Conservation (phyloP, 2,329 filamentous ascomycete species). For the Fusarium multiceps region DNA sequence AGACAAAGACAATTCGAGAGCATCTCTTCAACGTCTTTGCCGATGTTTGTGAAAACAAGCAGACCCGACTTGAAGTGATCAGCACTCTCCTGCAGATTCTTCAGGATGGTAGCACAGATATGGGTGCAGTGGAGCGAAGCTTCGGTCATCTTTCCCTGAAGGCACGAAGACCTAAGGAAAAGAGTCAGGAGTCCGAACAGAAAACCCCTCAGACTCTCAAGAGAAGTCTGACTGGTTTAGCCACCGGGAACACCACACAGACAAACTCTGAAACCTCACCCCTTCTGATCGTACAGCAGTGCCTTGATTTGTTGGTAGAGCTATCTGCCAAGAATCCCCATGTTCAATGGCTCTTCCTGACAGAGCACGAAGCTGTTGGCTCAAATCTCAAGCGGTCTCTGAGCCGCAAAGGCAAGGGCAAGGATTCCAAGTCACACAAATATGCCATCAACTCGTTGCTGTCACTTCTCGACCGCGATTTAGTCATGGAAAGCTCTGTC, state of each 20-base stretch:
- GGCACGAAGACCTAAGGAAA: slow-evolving; percentile 81
- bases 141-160: slow-evolving; percentile 93
- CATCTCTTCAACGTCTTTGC: slow-evolving; percentile 89
- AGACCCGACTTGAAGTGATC: slow-evolving; percentile 93
- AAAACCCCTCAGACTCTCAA: slow-evolving; percentile 87
- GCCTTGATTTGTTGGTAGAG: slow-evolving; percentile 84
- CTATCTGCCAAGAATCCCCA: slow-evolving; percentile 87
- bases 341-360: slow-evolving; percentile 91
- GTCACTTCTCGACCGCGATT: slow-evolving; percentile 86
- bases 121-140: slow-evolving; percentile 93
- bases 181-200: slow-evolving; percentile 66
- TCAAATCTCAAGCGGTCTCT: slow-evolving; percentile 80
- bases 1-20: slow-evolving; percentile 85
- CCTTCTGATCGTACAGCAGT: slow-evolving; percentile 95
- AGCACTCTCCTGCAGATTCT: slow-evolving; percentile 92
- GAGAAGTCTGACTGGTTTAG: slow-evolving; percentile 74
- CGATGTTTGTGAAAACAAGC: slow-evolving; percentile 95
- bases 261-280: slow-evolving; percentile 90
- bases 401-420: slow-evolving; percentile 87
- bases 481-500: slow-evolving; percentile 96
- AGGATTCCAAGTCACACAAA: slow-evolving; percentile 84
- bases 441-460: slow-evolving; percentile 94
- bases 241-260: slow-evolving; percentile 56
- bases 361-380: slow-evolving; percentile 84
- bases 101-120: slow-evolving; percentile 93